Conservation (phyloP, 164 flowering plant genomes). For the Malania oleifera region DNA sequence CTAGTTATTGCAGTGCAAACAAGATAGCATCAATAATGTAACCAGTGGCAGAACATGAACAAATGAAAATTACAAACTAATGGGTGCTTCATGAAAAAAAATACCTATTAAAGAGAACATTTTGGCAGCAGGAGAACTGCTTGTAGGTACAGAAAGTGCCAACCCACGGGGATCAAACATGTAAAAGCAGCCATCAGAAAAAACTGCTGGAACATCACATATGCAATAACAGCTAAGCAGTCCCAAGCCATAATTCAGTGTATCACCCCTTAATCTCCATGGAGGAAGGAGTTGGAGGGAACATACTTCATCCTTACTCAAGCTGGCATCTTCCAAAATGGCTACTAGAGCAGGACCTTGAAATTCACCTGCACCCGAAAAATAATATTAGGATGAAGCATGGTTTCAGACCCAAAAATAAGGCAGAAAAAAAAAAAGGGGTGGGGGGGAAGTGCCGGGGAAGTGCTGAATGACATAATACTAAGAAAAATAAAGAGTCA, state of each 20-base stretch:
- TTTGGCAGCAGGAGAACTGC: constrained; percentile 61
- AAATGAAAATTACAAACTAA: neutral
- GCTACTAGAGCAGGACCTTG: constrained; percentile 93
- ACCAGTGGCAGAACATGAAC: neutral
- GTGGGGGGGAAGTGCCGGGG: too few relatives aligned
- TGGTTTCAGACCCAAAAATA: too few relatives aligned
- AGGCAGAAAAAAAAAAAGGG: too few relatives aligned
- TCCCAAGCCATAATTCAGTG: constrained; percentile 85
- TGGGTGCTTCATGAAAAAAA: neutral
- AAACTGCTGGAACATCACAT: constrained; percentile 62
- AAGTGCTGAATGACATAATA: too few relatives aligned
- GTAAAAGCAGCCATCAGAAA: constrained; percentile 77
- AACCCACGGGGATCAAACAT: constrained; percentile 88
- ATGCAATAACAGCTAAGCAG: constrained; percentile 72
- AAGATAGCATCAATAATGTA: neutral
- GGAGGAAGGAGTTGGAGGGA: constrained; percentile 86
- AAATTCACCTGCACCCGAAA: constrained; percentile 62
- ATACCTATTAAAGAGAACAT: constrained; percentile 83
- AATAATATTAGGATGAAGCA: constrained; percentile 3
- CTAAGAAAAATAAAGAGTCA: too few relatives aligned
- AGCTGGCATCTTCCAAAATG: constrained; percentile 74
- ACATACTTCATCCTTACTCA: constrained; percentile 78
- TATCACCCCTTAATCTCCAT: constrained; percentile 79
- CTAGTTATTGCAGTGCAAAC: too few relatives aligned
- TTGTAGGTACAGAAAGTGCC: constrained; percentile 59